Base-by-base conservation (phyloP, 352 stramenopile species). In the Globisporangium okanoganense region DNA sequence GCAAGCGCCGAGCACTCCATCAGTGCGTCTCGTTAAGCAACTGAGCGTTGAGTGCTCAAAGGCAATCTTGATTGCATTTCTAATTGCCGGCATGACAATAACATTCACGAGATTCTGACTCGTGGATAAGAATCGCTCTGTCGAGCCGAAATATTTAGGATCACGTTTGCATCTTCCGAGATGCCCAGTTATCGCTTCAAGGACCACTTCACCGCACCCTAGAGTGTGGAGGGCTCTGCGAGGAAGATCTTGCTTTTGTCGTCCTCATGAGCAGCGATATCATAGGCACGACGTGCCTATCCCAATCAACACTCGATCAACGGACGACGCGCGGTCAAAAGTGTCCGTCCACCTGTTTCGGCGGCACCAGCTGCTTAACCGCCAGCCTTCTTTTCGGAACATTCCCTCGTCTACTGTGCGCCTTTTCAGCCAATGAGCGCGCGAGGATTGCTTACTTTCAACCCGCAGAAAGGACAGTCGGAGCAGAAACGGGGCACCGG, bases 381-480 rank as follows among this genome's bases (percentile, higher is more conserved):
- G 29, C 3, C 50, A 57, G 53, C 40, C 22, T 20, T 44, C 16
- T 59, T 41, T 59, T 29, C 14, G 22, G 53, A 59, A 59, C 38
- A 48, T 59, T 59, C 53, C 24, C 1, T 45, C 18, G 16, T 45
- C 16, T 9, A n/a, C 24, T 14, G 20, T 22, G 14, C 22, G 14
- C 27, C 0, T 43, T 55, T 43, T 27, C 29, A 52, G 18, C 54
- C 54, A 60, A 60, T 60, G 8, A 24, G 1, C 13, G 2, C 3
- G 24, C 10, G 10, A 10, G 6, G 54, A 52, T 60, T 60, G 54
- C 54, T 43, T 13, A 60, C 40, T 57, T 36, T 55, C 49, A 14
- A 36, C 3, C n/a, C n/a, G 25, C 29, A 55, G 29, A 55, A 41
- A 55, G 18, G 49, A 12, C 49, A 25, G 24, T 40, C 14, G 51